These are phyloP conservation scores for Spergularia bocconei DNA, from an alignment of 148 eudicot species.

Conservation along the genomic window DNA sequence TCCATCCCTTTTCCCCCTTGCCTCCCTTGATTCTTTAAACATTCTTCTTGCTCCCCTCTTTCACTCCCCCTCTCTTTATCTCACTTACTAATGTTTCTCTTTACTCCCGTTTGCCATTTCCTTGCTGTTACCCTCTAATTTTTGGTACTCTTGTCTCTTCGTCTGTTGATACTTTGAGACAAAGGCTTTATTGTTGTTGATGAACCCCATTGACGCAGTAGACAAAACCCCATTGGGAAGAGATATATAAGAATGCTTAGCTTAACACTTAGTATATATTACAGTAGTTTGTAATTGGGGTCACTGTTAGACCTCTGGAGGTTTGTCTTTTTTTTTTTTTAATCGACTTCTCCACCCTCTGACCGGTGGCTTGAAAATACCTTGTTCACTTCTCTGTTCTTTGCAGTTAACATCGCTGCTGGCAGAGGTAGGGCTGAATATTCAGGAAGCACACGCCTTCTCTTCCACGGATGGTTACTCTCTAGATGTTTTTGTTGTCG, in stretches of 20 bases:
- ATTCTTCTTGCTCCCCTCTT: not conserved
- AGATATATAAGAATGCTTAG: too few species aligned
- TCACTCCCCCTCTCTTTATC: not conserved
- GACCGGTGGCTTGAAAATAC: slow-evolving; percentile 9
- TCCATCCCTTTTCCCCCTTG: not conserved
- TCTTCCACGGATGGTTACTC: slow-evolving; percentile 80
- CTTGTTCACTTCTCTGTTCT: slow-evolving; percentile 13
- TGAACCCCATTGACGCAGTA: too few species aligned
- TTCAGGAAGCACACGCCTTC: slow-evolving; percentile 86
- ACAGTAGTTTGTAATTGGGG: not conserved
- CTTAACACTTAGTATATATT: too few species aligned
- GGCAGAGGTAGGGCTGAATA: slow-evolving; percentile 74
- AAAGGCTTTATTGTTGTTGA: too few species aligned
- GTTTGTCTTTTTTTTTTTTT: not conserved
- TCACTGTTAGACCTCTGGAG: slow-evolving; percentile 1
- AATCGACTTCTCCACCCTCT: not conserved
- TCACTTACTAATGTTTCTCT: too few species aligned
- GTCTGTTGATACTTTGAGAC: too few species aligned
- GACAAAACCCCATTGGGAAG: too few species aligned
- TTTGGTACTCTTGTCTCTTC: not conserved
- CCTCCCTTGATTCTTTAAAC: not conserved
- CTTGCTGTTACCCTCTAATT: too few species aligned
- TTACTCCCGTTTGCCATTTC: not conserved
- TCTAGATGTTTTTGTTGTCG: slow-evolving; percentile 78
- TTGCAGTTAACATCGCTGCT: slow-evolving; percentile 75